These are phyloP conservation scores for Ormosia emarginata DNA, from an alignment of 306 rosid genomes.

Conservation along the genomic window DNA sequence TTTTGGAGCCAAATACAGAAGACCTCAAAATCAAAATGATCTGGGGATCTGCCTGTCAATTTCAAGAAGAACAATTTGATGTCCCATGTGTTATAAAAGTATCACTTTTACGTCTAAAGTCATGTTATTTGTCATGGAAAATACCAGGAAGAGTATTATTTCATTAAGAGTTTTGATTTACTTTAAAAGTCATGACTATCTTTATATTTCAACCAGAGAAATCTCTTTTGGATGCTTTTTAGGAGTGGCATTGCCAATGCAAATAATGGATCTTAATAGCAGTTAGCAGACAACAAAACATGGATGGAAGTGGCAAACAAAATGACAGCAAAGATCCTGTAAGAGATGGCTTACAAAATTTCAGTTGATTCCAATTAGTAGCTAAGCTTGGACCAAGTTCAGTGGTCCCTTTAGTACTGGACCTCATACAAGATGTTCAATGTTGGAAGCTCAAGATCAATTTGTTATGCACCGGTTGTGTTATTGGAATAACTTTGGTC, in stretches of 20 bases:
- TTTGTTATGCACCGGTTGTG: no score
- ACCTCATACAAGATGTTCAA: not conserved
- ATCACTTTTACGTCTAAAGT: not conserved
- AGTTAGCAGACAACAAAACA: slow-evolving; percentile 1
- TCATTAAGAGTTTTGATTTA: not conserved
- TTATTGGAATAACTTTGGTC: no score
- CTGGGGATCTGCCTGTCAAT: not conserved
- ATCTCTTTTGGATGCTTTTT: not conserved
- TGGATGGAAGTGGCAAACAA: slow-evolving; percentile 17
- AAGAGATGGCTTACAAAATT: not conserved
- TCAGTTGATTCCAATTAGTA: no score
- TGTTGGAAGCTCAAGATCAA: no score
- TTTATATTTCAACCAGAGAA: not conserved
- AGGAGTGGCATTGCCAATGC: not conserved
- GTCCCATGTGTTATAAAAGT: not conserved
- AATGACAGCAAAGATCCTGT: not conserved
- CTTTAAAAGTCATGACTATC: not conserved
- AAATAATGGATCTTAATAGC: slow-evolving; percentile 17
- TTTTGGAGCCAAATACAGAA: not conserved
- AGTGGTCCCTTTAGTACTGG: not conserved
- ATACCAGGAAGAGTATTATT: not conserved
- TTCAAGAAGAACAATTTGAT: not conserved
- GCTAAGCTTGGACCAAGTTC: not conserved
- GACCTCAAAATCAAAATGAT: slow-evolving; percentile 18
- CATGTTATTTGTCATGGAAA: not conserved